Percentiles rank a stretch among this genome's conserved stretches.
phyloP scores from a whole-genome alignment of 106 monocot species.

The Amphibolis antarctica region DNA sequence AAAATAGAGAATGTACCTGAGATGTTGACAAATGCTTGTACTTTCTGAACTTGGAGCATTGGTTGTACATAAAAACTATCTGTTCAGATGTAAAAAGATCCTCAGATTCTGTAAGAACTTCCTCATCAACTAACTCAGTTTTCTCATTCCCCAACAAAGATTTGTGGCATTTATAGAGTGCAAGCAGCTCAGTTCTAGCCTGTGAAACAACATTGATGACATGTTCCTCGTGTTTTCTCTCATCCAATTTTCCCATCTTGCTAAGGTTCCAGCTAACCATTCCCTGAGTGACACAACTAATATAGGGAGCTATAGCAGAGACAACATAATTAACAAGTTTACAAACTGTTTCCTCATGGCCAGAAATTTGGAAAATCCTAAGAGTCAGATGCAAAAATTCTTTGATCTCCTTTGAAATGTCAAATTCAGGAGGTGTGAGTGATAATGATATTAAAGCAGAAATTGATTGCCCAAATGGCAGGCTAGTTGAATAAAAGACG shows the following conservation, averaged over 20 bases:
- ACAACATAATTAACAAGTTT: slow-evolving; percentile 39
- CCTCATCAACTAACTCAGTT: slow-evolving; percentile 16
- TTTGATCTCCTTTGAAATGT: slow-evolving; percentile 55
- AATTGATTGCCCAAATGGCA: slow-evolving; percentile 50
- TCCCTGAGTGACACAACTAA: slow-evolving; percentile 15
- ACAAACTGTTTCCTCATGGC: slow-evolving; percentile 26
- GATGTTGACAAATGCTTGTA: slow-evolving; percentile 18
- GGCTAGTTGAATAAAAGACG: slow-evolving; percentile 43
- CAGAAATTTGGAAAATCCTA: slow-evolving; percentile 36
- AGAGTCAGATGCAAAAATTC: slow-evolving; percentile 46
- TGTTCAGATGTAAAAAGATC: slow-evolving; percentile 33
- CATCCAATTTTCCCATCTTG: slow-evolving; percentile 2
- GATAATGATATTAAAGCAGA: slow-evolving; percentile 38
- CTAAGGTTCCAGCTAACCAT: slow-evolving; percentile 10
- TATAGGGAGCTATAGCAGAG: slow-evolving; percentile 39
- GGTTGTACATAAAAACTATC: slow-evolving; percentile 45
- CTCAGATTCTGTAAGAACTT: slow-evolving; percentile 6
- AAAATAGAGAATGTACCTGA: slow-evolving; percentile 28
- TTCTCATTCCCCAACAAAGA: slow-evolving; percentile 4
- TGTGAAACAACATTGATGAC: slow-evolving; percentile 22
- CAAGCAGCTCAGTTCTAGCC: slow-evolving; percentile 43
- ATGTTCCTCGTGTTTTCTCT: slow-evolving; percentile 18
- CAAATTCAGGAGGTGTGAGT: slow-evolving; percentile 26
- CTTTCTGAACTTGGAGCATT: slow-evolving; percentile 35
- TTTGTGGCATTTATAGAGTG: slow-evolving; percentile 30